Evolutionary conservation across 2,329 filamentous ascomycete species (phyloP).

Genomic region (Hypoxylon sp.): DNA sequence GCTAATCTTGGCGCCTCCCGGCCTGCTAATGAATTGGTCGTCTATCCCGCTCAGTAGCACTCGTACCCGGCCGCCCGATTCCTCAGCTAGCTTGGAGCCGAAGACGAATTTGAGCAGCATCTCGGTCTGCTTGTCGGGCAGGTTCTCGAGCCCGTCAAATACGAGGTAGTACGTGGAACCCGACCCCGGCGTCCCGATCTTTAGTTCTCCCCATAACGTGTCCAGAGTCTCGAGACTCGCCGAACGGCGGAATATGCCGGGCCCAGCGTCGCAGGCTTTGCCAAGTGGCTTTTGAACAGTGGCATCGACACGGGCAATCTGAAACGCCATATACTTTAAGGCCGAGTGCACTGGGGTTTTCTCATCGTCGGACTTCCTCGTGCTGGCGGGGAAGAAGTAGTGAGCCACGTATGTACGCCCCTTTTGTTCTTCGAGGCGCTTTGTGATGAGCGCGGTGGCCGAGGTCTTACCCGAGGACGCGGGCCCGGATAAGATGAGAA

Average conservation of each 20-base stretch:
- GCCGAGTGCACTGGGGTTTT: constrained; percentile 45
- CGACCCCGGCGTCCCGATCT: constrained; percentile 40
- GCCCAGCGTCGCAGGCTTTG: constrained; percentile 44
- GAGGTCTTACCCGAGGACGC: constrained; percentile 48
- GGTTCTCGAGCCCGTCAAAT: constrained; percentile 50
- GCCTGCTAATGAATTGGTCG: constrained; percentile 20
- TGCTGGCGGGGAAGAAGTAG: constrained; percentile 49
- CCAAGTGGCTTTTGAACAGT: constrained; percentile 43
- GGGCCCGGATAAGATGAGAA: constrained; percentile 47
- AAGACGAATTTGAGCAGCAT: constrained; percentile 41
- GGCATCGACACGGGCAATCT: constrained; percentile 50
- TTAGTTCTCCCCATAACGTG: constrained; percentile 43
- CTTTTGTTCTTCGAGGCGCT: constrained; percentile 48
- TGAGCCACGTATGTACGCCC: constrained; percentile 49
- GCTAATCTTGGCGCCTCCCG: neutral
- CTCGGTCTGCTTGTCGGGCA: constrained; percentile 33
- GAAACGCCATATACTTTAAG: constrained; percentile 52
- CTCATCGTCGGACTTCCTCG: constrained; percentile 45
- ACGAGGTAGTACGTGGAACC: constrained; percentile 46
- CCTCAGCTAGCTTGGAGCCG: constrained; percentile 22
- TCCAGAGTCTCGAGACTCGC: constrained; percentile 29
- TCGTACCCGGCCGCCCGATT: constrained; percentile 38
- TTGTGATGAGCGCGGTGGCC: constrained; percentile 46
- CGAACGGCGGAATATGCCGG: constrained; percentile 24
- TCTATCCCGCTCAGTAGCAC: constrained; percentile 44